phyloP scores from a whole-genome alignment of 208 protist genomes.

The Acanthamoeba comandoni region DNA sequence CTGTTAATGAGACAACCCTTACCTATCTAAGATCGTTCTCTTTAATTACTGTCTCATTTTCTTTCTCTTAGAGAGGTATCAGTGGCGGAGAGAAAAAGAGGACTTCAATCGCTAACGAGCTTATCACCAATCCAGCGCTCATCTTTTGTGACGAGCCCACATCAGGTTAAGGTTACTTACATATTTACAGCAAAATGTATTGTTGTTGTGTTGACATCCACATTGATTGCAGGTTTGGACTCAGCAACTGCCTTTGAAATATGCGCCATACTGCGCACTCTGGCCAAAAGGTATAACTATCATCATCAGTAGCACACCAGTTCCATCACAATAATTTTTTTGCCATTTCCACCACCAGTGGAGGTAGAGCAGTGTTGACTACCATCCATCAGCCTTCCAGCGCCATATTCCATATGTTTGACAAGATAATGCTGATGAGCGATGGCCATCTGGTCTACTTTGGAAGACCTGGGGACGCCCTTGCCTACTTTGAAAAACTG shows the following conservation, averaged over 20 bases:
- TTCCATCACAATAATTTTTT: not conserved
- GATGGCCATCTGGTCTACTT: constrained; percentile 40
- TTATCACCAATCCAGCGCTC: constrained; percentile 76
- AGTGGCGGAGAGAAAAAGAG: constrained; percentile 80
- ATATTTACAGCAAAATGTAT: too few species aligned
- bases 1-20: not conserved
- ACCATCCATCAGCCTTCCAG: constrained; percentile 94
- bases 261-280: constrained; percentile 87
- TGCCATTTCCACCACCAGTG: not conserved
- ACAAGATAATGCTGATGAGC: constrained; percentile 74
- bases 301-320: constrained; percentile 52
- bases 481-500: constrained; percentile 30
- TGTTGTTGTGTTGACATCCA: too few species aligned
- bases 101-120: constrained; percentile 82
- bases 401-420: constrained; percentile 86
- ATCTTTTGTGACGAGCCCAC: constrained; percentile 82
- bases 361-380: constrained; percentile 83
- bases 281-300: constrained; percentile 91
- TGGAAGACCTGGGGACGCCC: not conserved
- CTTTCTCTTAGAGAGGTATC: constrained; percentile 27
- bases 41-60: too few species aligned
- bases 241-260: constrained; percentile 90
- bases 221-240: too few species aligned
- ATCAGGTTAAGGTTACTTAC: too few species aligned
- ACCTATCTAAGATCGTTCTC: not conserved